A percentile compares a stretch with the other conserved stretches of the same genome.
phyloP scores from a whole-genome alignment of 2,329 filamentous ascomycete species.

The Trichothecium roseum region DNA sequence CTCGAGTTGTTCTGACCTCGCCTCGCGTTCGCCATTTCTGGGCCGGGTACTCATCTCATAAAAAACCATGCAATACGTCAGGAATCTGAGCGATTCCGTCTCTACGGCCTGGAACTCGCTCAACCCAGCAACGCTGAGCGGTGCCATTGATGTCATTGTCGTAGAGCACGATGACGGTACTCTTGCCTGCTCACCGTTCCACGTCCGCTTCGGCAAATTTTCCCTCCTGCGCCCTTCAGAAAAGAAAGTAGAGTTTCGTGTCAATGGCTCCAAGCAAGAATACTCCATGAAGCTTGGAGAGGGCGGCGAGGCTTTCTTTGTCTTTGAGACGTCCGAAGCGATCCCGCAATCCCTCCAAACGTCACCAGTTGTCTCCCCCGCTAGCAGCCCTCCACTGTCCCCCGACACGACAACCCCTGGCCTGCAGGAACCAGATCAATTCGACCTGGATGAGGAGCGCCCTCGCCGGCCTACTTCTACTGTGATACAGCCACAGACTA shows the following conservation, averaged over 20 bases:
- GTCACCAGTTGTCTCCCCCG: conserved; percentile 83
- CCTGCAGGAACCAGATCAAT: conserved; percentile 58
- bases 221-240: conserved; percentile 88
- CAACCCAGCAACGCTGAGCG: conserved; percentile 93
- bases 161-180: conserved; percentile 90
- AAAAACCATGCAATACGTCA: conserved; percentile 97
- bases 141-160: conserved; percentile 97
- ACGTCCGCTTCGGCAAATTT: conserved; percentile 98
- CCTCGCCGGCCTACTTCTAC: conserved; percentile 34
- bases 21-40: neutral
- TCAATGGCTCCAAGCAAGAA: conserved; percentile 85
- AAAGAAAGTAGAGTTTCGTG: conserved; percentile 96
- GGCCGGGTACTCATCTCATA: conserved; percentile 9
- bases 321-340: conserved; percentile 87
- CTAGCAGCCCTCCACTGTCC: conserved; percentile 65
- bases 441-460: conserved; percentile 50
- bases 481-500: conserved; percentile 22
- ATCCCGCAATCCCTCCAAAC: conserved; percentile 94
- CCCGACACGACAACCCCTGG: conserved; percentile 18
- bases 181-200: conserved; percentile 89
- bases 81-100: conserved; percentile 88
- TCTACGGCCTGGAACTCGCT: conserved; percentile 99
- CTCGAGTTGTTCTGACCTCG: too few relatives aligned
- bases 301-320: conserved; percentile 95
- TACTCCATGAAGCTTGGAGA: conserved; percentile 98